These are phyloP conservation scores for Hypomontagnella submonticulosa DNA, from an alignment of 495 filamentous ascomycete genomes.

Conservation along the genomic window DNA sequence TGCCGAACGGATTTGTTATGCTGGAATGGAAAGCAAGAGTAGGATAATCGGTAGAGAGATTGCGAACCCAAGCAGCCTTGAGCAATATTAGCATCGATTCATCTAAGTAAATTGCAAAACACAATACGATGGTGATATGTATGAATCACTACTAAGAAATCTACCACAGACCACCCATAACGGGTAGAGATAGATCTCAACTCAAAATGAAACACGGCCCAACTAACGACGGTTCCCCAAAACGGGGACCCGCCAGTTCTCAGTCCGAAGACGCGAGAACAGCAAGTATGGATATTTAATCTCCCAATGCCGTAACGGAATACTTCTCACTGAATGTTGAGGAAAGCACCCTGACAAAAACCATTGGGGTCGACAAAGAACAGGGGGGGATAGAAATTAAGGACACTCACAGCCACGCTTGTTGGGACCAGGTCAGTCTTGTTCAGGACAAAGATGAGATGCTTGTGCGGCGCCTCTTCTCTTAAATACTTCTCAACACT, in stretches of 20 bases:
- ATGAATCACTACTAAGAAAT: slow-evolving; percentile 99
- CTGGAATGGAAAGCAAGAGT: slow-evolving; percentile 93
- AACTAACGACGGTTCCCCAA: slow-evolving; percentile 85
- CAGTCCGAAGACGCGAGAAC: slow-evolving; percentile 64
- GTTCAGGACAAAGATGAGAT: slow-evolving; percentile 91
- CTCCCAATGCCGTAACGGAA: slow-evolving; percentile 99
- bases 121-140: slow-evolving; percentile 67
- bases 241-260: slow-evolving; percentile 81
- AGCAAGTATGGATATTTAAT: slow-evolving; percentile 76
- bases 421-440: slow-evolving; percentile 98
- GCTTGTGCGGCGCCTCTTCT: slow-evolving; percentile 94
- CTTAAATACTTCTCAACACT: slow-evolving; percentile 93
- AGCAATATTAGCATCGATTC: slow-evolving; percentile 32
- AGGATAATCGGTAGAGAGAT: slow-evolving; percentile 85
- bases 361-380: slow-evolving; percentile 63
- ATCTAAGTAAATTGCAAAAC: slow-evolving; percentile 4
- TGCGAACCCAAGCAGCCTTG: slow-evolving; percentile 86
- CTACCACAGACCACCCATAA: slow-evolving; percentile 66
- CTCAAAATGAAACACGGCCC: slow-evolving; percentile 76
- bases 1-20: slow-evolving; percentile 92
- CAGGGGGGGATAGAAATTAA: slow-evolving; percentile 22
- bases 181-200: slow-evolving; percentile 74
- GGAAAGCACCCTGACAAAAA: slow-evolving; percentile 94
- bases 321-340: slow-evolving; percentile 70
- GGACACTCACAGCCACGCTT: slow-evolving; percentile 85